Conservation (phyloP, 2,329 filamentous ascomycete genomes). For the Colletotrichum phormii region DNA sequence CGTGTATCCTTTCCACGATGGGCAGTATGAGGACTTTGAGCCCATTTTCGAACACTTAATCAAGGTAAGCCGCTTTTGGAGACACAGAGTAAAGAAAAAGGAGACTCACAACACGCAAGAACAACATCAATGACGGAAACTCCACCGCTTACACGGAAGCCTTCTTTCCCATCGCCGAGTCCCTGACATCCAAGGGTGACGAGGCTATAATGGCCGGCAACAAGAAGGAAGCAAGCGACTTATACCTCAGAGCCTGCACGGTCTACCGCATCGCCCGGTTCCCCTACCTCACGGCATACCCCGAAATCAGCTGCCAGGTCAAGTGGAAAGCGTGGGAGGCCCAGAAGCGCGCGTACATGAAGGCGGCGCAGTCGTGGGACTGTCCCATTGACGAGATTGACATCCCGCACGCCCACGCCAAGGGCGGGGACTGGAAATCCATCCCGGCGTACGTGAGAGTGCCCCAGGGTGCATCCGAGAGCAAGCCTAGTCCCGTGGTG, state of each 20-base stretch:
- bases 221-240: slow-evolving; percentile 64
- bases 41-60: slow-evolving; percentile 75
- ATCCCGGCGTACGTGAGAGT: slow-evolving; percentile 76
- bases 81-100: too few relatives aligned
- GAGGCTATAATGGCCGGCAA: slow-evolving; percentile 61
- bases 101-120: slow-evolving; percentile 42
- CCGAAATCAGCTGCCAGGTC: slow-evolving; percentile 50
- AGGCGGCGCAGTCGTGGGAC: slow-evolving; percentile 65
- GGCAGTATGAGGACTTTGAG: slow-evolving; percentile 74
- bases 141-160: slow-evolving; percentile 72
- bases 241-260: slow-evolving; percentile 77
- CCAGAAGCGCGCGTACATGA: slow-evolving; percentile 73
- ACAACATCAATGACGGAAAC: slow-evolving; percentile 73
- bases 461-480: slow-evolving; percentile 50
- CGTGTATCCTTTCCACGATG: slow-evolving; percentile 82
- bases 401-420: slow-evolving; percentile 67
- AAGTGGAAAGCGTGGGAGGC: slow-evolving; percentile 74
- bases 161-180: slow-evolving; percentile 71
- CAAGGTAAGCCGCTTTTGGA: slow-evolving; percentile 49
- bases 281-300: slow-evolving; percentile 63
- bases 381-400: slow-evolving; percentile 70
- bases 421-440: slow-evolving; percentile 60
- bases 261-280: slow-evolving; percentile 82
- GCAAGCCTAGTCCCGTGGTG: slow-evolving; percentile 56
- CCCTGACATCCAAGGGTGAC: slow-evolving; percentile 65